Evolutionary conservation across 1,284 basidiomycete species (phyloP), one percentile per base, ranked within the genome.

Genomic region (Ustilago nuda): DNA sequence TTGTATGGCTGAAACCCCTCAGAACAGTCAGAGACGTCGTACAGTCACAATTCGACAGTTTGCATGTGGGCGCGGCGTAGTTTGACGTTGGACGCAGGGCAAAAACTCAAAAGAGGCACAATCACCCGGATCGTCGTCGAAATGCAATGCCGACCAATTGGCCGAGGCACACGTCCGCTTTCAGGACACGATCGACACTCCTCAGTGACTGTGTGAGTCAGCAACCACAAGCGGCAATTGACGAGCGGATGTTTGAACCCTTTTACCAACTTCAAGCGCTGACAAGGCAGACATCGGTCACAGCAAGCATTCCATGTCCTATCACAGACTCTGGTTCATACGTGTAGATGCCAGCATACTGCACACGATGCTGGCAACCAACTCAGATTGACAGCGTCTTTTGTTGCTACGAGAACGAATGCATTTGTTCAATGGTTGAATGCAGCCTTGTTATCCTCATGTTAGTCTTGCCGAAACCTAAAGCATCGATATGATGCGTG

Each of bases 91-190:
- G 55, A 56, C 41, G 30, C 55, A 33, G 55, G 48, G 48, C 30
- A 30, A 27, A 45, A 45, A 45, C 7, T 27, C 23, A 27, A 27
- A 27, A 27, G 23, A 27, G 23, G 23, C 23, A 27, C 23, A 27
- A 27, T 23, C 19, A 4, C 30, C 27, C 48, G 48, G 48, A 59
- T 59, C 57, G 46, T 39, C 36, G 23, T 27, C 23, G 23, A 51
- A 59, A 65, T 57, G 61, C 56, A 70, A 70, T 64, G 67, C 67
- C 67, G 67, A 65, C 37, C 5, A 70, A 70, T 60, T 63, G 61
- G 33, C 67, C 67, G 67, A 70, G 36, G 30, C 5, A 23, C 48
- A 27, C 48, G 48, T 30, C 48, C 48, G 27, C 30, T 27, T 50
- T 32, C 5, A 9, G 15, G 13, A 45, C 39, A 37, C 35, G 51